Conservation (phyloP, 2,329 filamentous ascomycete genomes). For the Chrysoporthe deuterocubensis region DNA sequence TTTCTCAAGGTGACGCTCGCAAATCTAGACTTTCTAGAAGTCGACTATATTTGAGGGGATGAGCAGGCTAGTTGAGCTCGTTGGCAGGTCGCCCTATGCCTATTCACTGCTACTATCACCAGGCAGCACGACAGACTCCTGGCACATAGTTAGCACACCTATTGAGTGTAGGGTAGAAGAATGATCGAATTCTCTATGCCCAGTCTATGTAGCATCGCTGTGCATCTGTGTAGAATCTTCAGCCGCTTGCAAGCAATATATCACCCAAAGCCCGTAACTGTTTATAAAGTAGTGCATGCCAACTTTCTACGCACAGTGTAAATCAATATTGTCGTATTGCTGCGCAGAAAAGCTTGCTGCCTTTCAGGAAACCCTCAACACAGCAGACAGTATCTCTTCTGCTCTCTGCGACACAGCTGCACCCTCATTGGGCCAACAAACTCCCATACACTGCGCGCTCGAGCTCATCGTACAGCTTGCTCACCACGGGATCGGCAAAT, state of each 20-base stretch:
- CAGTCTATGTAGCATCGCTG: background rate
- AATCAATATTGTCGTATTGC: background rate
- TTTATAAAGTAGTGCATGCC: background rate
- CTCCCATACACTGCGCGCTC: constrained; percentile 12
- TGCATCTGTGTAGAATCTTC: background rate
- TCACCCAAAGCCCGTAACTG: background rate
- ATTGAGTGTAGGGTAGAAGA: too few relatives aligned
- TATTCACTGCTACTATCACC: too few relatives aligned
- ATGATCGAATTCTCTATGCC: background rate
- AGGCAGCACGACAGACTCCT: too few relatives aligned
- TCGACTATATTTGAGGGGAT: too few relatives aligned
- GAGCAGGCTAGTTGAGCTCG: too few relatives aligned
- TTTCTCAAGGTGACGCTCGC: too few relatives aligned
- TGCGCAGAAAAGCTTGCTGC: background rate
- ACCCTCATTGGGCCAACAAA: background rate
- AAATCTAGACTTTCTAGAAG: too few relatives aligned
- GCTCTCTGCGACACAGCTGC: background rate
- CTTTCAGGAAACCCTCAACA: background rate
- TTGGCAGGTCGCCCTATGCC: too few relatives aligned
- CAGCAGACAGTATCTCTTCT: background rate
- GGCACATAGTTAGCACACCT: too few relatives aligned
- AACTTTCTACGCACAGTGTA: background rate
- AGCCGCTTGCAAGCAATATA: background rate
- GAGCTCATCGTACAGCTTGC: constrained; percentile 14
- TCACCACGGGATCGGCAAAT: constrained; percentile 8